These are phyloP conservation scores for Prunus campanulata DNA, from an alignment of 306 rosid genomes.

Conservation along the genomic window DNA sequence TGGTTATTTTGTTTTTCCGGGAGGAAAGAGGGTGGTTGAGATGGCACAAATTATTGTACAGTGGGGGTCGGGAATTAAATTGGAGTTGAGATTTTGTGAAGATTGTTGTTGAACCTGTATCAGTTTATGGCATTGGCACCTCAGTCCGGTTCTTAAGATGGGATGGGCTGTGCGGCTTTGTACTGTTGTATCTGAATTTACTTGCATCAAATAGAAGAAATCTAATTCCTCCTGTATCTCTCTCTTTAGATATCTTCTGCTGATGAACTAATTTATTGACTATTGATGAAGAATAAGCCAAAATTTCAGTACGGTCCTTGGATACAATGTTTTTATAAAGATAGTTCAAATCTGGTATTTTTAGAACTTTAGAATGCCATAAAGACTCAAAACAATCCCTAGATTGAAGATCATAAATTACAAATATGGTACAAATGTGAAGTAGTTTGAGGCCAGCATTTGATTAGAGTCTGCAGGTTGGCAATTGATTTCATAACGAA, in stretches of 20 bases:
- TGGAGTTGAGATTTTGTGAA: slow-evolving; percentile 12
- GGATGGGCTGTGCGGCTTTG: neutral
- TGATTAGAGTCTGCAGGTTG: neutral
- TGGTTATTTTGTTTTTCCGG: neutral
- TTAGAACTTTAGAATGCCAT: neutral
- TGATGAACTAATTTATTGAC: neutral
- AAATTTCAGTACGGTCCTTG: neutral
- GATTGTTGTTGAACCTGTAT: slow-evolving; percentile 18
- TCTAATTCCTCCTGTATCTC: slow-evolving; percentile 9
- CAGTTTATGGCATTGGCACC: neutral
- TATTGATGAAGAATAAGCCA: neutral
- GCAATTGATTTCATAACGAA: neutral
- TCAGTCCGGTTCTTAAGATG: slow-evolving; percentile 5
- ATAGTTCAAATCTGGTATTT: neutral
- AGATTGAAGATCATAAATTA: neutral
- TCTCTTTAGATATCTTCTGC: neutral
- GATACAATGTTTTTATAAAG: neutral
- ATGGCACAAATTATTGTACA: slow-evolving; percentile 31
- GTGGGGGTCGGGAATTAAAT: slow-evolving; percentile 19
- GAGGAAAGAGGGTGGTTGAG: slow-evolving; percentile 23
- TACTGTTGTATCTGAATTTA: slow-evolving; percentile 14
- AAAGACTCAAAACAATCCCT: neutral
- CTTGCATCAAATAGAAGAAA: slow-evolving; percentile 25
- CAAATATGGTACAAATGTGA: neutral
- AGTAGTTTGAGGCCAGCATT: neutral